Percentiles rank a stretch among this genome's conserved stretches.
phyloP scores from a whole-genome alignment of 2,329 filamentous ascomycete genomes.

The Exophiala sideris region DNA sequence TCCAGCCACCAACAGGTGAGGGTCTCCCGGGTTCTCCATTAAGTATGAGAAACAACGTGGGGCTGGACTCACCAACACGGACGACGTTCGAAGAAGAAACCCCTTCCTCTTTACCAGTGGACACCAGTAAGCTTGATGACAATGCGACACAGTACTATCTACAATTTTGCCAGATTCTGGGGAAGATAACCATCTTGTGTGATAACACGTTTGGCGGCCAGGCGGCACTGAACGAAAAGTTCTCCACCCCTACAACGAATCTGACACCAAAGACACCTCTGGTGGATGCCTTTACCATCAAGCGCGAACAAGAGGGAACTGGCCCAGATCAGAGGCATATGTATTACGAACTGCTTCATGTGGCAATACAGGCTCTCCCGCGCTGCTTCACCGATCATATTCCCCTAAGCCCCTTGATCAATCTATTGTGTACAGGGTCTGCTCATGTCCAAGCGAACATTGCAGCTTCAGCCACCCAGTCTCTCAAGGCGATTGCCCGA shows the following conservation, averaged over 20 bases:
- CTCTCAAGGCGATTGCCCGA: constrained; percentile 88
- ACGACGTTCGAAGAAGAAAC: constrained; percentile 37
- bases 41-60: constrained; percentile 37
- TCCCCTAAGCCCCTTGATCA: constrained; percentile 89
- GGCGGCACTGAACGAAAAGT: constrained; percentile 92
- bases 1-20: constrained; percentile 34
- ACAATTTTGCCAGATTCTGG: constrained; percentile 90
- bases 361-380: constrained; percentile 90
- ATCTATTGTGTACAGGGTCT: constrained; percentile 91
- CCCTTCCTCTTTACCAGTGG: constrained; percentile 45
- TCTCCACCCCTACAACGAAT: constrained; percentile 57
- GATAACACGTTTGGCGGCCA: constrained; percentile 97
- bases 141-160: constrained; percentile 79
- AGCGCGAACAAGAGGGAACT: constrained; percentile 73
- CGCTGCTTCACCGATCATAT: constrained; percentile 90
- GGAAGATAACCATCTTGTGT: constrained; percentile 93
- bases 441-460: constrained; percentile 93
- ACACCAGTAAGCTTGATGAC: constrained; percentile 64
- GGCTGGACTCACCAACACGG: constrained; percentile 31
- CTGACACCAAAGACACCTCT: constrained; percentile 84
- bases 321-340: constrained; percentile 81
- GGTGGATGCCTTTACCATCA: constrained; percentile 88
- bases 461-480: constrained; percentile 85
- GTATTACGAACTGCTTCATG: constrained; percentile 92
- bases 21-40: constrained; percentile 37